Conservation (phyloP, 208 protist species). For the Trypanosoma caninum region DNA sequence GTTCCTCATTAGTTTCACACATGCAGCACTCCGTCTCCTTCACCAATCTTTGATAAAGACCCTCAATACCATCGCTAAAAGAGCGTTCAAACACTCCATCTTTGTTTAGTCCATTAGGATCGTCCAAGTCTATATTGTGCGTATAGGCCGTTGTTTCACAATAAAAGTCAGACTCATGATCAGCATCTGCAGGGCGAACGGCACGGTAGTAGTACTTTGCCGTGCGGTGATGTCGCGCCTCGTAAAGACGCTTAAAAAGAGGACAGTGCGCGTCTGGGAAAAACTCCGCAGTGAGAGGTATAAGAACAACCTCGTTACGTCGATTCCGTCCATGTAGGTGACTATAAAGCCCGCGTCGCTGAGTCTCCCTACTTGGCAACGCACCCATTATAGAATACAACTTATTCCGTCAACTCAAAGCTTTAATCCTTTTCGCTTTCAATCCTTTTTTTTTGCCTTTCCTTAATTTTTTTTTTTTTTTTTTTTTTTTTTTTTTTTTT, state of each 20-base stretch:
- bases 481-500: slow-evolving; percentile 4
- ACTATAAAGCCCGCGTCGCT: slow-evolving; percentile 71
- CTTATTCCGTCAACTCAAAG: no score
- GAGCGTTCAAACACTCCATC: slow-evolving; percentile 33
- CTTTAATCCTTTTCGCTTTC: background rate
- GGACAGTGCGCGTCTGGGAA: slow-evolving; percentile 59
- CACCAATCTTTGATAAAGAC: slow-evolving; percentile 63
- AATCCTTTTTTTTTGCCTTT: slow-evolving; percentile 1
- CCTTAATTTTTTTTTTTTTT: slow-evolving; percentile 8
- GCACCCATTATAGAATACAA: slow-evolving; percentile 72
- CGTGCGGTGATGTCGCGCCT: slow-evolving; percentile 56
- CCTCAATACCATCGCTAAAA: slow-evolving; percentile 55
- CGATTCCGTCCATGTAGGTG: slow-evolving; percentile 72
- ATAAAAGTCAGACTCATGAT: slow-evolving; percentile 59
- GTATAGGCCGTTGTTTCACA: slow-evolving; percentile 43
- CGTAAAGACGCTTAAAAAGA: slow-evolving; percentile 55
- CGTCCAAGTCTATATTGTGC: slow-evolving; percentile 16
- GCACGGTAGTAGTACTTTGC: slow-evolving; percentile 79
- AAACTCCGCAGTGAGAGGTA: slow-evolving; percentile 60
- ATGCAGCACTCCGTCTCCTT: slow-evolving; percentile 59
- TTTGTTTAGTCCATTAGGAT: background rate
- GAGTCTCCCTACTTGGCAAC: slow-evolving; percentile 70
- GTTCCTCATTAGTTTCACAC: slow-evolving; percentile 56
- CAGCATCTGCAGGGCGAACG: slow-evolving; percentile 33
- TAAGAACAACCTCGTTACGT: slow-evolving; percentile 66